Evolutionary conservation across 2,329 filamentous ascomycete species (phyloP).

Genomic region (Penicillium sumatraense): DNA sequence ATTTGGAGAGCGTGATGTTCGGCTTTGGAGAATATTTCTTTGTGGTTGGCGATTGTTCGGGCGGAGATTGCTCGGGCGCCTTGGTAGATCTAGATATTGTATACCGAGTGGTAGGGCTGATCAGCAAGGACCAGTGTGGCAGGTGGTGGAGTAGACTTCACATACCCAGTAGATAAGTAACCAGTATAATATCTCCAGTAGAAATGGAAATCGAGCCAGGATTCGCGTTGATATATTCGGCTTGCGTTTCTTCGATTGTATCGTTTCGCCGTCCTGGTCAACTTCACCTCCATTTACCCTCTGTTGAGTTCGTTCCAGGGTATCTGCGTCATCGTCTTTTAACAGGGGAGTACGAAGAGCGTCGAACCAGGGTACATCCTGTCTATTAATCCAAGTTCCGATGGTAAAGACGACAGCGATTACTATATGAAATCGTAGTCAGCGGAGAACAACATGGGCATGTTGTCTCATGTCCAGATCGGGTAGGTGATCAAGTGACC

Average conservation of each 20-base stretch:
- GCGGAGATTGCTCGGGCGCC: slow-evolving; percentile 51
- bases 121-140: neutral
- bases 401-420: slow-evolving; percentile 9
- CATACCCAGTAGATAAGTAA: slow-evolving; percentile 35
- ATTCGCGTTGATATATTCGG: slow-evolving; percentile 25
- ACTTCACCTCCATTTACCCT: neutral
- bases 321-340: neutral
- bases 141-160: slow-evolving; percentile 14
- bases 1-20: slow-evolving; percentile 48
- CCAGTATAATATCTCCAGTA: slow-evolving; percentile 42
- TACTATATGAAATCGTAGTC: neutral
- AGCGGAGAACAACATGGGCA: too few relatives aligned
- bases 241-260: neutral
- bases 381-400: slow-evolving; percentile 12
- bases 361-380: neutral
- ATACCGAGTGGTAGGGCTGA: too few relatives aligned
- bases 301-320: too few relatives aligned
- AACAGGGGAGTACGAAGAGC: neutral
- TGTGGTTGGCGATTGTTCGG: slow-evolving; percentile 44
- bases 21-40: slow-evolving; percentile 44
- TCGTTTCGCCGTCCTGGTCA: neutral
- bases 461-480: neutral
- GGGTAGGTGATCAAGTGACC: slow-evolving; percentile 1
- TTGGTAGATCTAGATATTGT: slow-evolving; percentile 52
- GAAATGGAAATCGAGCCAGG: slow-evolving; percentile 33